Base-by-base conservation (phyloP, 352 stramenopile genomes). In the Phytophthora vignae region DNA sequence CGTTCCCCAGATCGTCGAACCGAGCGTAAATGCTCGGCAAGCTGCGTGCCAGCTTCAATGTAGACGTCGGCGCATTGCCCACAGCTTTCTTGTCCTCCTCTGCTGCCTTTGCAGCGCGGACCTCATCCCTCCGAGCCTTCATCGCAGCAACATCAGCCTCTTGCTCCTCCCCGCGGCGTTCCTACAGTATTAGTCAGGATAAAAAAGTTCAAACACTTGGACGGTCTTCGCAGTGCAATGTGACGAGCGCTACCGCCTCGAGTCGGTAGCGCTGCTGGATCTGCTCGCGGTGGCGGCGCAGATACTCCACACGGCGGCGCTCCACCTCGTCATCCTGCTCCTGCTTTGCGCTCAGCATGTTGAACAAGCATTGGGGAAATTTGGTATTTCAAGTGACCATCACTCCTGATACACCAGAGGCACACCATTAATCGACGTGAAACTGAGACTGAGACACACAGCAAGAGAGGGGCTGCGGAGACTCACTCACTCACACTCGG, bases 261-360 rank as follows among this genome's bases (percentile, higher is more conserved):
- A 90, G 69, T n/a, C 82, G 80, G 57, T 80, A 78, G 15, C 79
- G 82, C 62, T 88, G 85, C 49, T 85, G 73, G 15, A 90, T 74
- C 57, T 69, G 57, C 68, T 83, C 82, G 42, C 69, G 78, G 48
- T 90, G 83, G 1, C 64, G 76, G 2, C 72, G 74, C 55, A 90
- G 63, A 52, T 81, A 90, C 42, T 68, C 82, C 21, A 83, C 29
- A 0, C 83, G 78, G 1, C 59, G 69, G 25, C 55, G 59, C 67
- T 90, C 82, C 61, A 88, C 76, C 15, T 27, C 71, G 21, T 69
- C 52, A 15, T 68, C 29, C 19, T 73, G 63, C 49, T 55, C 49
- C 49, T 55, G 49, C 53, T 59, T 14, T 59, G 29, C 10, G 8
- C 54, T 27, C 8, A 1, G 29, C 54, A 59, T 46, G 53, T 59